phyloP scores from a whole-genome alignment of 495 filamentous ascomycete genomes.

The Tricharina praecox region DNA sequence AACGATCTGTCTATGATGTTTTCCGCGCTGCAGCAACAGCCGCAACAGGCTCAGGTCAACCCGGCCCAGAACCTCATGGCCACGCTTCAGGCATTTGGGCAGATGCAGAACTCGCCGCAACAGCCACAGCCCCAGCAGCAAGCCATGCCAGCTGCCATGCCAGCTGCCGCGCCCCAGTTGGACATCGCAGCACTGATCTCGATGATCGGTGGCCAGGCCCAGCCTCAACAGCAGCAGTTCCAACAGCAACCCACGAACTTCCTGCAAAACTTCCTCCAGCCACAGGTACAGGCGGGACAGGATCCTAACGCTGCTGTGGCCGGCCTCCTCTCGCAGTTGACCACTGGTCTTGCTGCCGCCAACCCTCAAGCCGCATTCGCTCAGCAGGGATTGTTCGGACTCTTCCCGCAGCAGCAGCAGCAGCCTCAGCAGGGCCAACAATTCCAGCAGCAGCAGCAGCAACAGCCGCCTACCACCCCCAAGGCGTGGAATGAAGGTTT shows the following conservation, averaged over 20 bases:
- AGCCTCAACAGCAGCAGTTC: background rate
- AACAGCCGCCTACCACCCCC: background rate
- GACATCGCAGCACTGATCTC: slow-evolving; percentile 4
- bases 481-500: slow-evolving; percentile 1
- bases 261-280: slow-evolving; percentile 1
- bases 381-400: background rate
- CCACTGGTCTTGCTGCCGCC: background rate
- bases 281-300: background rate
- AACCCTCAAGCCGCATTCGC: background rate
- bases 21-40: slow-evolving; percentile 18
- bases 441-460: slow-evolving; percentile 1
- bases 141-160: background rate
- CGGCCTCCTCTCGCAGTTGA: background rate
- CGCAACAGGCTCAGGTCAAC: slow-evolving; percentile 9
- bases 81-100: slow-evolving; percentile 5
- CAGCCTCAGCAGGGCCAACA: background rate
- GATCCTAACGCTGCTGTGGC: background rate
- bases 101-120: background rate
- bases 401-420: background rate
- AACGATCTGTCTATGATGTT: slow-evolving; percentile 20
- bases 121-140: slow-evolving; percentile 6
- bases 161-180: background rate
- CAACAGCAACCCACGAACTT: slow-evolving; percentile 6
- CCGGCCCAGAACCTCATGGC: slow-evolving; percentile 2
- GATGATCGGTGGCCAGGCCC: slow-evolving; percentile 1